Percentiles rank a stretch among this genome's conserved stretches.
Evolutionary conservation across 1,284 basidiomycete genomes (phyloP).

Genomic region (Ganoderma boninense): DNA sequence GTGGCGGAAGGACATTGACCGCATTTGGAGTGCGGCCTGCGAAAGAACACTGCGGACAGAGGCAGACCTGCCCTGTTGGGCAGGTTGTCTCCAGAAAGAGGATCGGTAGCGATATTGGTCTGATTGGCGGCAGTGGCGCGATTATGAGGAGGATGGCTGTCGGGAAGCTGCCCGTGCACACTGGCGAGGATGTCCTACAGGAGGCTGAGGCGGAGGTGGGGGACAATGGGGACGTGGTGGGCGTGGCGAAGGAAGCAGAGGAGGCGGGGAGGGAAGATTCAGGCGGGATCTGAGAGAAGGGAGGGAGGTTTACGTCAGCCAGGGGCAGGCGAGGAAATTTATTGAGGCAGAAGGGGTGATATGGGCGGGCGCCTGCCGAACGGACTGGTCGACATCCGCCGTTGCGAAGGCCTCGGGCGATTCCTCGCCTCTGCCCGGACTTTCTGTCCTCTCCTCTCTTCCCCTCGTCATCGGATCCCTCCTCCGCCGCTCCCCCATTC

Average conservation of each 20-base stretch:
- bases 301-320: slow-evolving; percentile 17
- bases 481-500: neutral
- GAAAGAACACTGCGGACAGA: neutral
- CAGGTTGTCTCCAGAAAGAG: slow-evolving; percentile 1
- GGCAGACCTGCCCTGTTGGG: neutral
- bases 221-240: neutral
- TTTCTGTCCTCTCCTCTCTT: neutral
- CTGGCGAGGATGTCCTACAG: neutral
- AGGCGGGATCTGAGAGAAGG: neutral
- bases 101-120: slow-evolving; percentile 6
- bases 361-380: slow-evolving; percentile 25
- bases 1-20: neutral
- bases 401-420: slow-evolving; percentile 23
- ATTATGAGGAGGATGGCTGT: neutral
- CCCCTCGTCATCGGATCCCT: neutral
- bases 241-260: neutral
- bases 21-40: neutral
- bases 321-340: slow-evolving; percentile 11
- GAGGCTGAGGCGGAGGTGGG: neutral
- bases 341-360: slow-evolving; percentile 20
- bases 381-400: slow-evolving; percentile 32
- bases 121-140: slow-evolving; percentile 18
- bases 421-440: slow-evolving; percentile 8
- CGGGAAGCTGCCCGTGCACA: neutral
- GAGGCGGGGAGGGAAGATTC: neutral